A percentile compares a stretch with the other conserved stretches of the same genome.
These are phyloP conservation scores for Trametes maxima DNA, from an alignment of 768 basidiomycete genomes.

Conservation along the genomic window DNA sequence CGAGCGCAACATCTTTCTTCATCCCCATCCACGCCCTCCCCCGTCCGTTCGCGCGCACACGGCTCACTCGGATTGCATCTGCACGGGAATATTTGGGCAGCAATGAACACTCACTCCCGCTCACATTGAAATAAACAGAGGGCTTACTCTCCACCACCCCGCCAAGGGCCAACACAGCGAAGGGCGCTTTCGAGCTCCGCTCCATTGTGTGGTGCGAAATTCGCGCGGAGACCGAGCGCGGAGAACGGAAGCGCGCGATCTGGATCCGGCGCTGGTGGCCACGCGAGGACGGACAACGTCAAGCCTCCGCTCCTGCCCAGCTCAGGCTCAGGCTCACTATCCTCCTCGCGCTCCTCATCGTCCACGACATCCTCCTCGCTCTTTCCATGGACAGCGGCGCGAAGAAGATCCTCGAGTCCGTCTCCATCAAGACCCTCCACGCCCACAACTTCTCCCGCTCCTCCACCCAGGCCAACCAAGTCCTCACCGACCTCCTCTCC, in stretches of 20 bases:
- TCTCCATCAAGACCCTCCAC: slow-evolving; percentile 69
- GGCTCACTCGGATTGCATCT: neutral
- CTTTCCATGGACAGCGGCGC: slow-evolving; percentile 53
- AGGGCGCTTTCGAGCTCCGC: slow-evolving; percentile 1
- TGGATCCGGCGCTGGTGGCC: neutral
- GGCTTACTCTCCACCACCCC: too few species aligned
- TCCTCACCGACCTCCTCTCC: slow-evolving; percentile 74
- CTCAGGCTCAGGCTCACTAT: neutral
- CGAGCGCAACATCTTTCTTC: slow-evolving; percentile 1
- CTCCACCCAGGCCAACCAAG: slow-evolving; percentile 68
- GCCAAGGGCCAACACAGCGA: neutral
- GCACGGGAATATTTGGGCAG: too few species aligned
- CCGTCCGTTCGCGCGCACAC: neutral
- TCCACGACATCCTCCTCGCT: neutral
- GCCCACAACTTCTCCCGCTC: slow-evolving; percentile 77
- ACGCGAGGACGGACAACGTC: neutral
- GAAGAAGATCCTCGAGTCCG: slow-evolving; percentile 66
- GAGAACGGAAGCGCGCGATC: slow-evolving; percentile 1
- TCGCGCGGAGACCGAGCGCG: slow-evolving; percentile 9
- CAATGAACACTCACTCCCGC: too few species aligned
- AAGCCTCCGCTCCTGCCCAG: too few species aligned
- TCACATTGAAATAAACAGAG: too few species aligned
- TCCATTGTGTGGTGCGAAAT: neutral
- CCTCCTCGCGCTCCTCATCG: neutral
- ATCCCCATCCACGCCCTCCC: neutral